phyloP scores from a whole-genome alignment of 805 yeast genomes.

The Ogataea parapolymorpha region DNA sequence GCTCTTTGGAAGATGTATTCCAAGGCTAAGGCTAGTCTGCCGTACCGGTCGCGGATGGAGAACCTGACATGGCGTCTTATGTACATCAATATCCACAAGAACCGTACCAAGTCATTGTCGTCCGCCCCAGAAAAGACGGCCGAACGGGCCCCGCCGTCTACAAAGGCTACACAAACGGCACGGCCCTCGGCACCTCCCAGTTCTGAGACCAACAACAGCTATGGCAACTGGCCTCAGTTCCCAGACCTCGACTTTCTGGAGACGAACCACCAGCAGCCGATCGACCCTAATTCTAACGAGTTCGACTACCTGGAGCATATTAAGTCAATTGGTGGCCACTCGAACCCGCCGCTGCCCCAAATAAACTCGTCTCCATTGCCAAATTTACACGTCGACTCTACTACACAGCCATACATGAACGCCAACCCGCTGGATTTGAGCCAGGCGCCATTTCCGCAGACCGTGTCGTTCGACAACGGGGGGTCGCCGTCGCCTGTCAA shows the following conservation, averaged over 20 bases:
- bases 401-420: constrained; percentile 27
- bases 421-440: constrained; percentile 17
- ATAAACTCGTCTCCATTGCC: constrained; percentile 24
- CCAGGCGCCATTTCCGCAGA: constrained; percentile 10
- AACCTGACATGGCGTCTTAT: constrained; percentile 87
- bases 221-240: constrained; percentile 34
- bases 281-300: constrained; percentile 49
- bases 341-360: constrained; percentile 19
- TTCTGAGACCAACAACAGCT: constrained; percentile 15
- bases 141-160: not conserved
- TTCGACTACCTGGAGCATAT: constrained; percentile 67
- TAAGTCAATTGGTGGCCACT: constrained; percentile 43
- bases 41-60: constrained; percentile 74
- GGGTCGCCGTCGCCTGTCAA: constrained; percentile 22
- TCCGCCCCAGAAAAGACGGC: not conserved
- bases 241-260: constrained; percentile 29
- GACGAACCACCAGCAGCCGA: constrained; percentile 2
- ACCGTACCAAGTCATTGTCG: constrained; percentile 4
- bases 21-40: constrained; percentile 69
- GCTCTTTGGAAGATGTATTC: constrained; percentile 80
- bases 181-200: not conserved
- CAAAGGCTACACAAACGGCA: not conserved
- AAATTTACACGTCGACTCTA: constrained; percentile 27
- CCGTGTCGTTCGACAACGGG: constrained; percentile 7
- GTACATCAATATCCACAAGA: constrained; percentile 43